phyloP scores from a whole-genome alignment of 257 asterid species.

The Ophiorrhiza pumila region DNA sequence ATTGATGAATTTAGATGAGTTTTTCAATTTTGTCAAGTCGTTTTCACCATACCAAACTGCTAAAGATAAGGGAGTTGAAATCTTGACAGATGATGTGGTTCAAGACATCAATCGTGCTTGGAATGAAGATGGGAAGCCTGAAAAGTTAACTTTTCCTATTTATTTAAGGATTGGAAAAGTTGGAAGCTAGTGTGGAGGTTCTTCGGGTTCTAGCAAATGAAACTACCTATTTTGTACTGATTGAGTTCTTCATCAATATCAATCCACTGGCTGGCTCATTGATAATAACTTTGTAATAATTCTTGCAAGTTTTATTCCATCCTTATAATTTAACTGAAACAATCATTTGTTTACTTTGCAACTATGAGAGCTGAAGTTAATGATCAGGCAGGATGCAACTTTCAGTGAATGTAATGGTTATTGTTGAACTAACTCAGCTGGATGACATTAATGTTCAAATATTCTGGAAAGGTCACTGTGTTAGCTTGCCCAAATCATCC shows the following conservation, averaged over 20 bases:
- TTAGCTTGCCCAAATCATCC: neutral
- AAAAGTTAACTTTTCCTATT: slow-evolving; percentile 48
- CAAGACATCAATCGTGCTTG: slow-evolving; percentile 49
- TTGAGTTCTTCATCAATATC: neutral
- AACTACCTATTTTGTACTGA: neutral
- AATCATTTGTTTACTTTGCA: neutral
- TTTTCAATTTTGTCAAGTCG: slow-evolving; percentile 48
- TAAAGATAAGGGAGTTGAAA: slow-evolving; percentile 65
- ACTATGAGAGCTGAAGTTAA: neutral
- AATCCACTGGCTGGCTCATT: neutral
- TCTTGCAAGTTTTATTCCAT: neutral
- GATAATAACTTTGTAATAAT: neutral
- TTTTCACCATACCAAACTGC: slow-evolving; percentile 77
- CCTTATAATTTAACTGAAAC: neutral
- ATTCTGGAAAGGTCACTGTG: neutral
- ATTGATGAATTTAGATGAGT: slow-evolving; percentile 56
- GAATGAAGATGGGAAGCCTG: slow-evolving; percentile 46
- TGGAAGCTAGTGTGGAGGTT: slow-evolving; percentile 33
- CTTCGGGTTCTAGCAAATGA: neutral
- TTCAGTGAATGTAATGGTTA: too few relatives aligned
- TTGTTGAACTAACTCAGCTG: too few relatives aligned
- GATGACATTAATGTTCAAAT: too few relatives aligned
- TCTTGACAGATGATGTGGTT: slow-evolving; percentile 44
- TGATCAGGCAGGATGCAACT: too few relatives aligned
- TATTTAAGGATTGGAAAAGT: slow-evolving; percentile 71